Base-by-base conservation (phyloP, 306 rosid genomes). In the Aeschynomene evenia region DNA sequence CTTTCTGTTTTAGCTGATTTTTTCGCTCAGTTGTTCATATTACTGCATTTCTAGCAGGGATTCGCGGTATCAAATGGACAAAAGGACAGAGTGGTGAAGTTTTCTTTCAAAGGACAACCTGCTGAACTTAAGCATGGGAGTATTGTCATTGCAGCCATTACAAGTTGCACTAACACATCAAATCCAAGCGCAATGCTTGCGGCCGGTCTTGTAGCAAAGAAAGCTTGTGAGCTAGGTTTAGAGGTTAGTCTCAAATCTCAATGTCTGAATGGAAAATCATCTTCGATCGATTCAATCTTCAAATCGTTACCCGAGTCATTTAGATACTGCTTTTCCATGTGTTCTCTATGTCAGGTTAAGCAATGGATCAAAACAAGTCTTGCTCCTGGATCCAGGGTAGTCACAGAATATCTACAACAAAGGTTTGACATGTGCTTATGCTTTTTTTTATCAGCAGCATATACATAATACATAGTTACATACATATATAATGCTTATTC, bases 141-240 rank as follows among this genome's bases (percentile, higher is more conserved):
- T 83, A 81, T 86, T 40, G 97, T 91, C 4, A 88, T 91, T 16
- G 95, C 97, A 15, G 92, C 97, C 60, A 88, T 88, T 63, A 91
- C 92, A 66, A 91, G 97, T 69, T 90, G 95, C 75, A 90, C 96
- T 46, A 90, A 88, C 70, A 91, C 97, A 52, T 91, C 97, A 28
- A 91, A 91, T 66, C 97, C 97, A 6, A 88, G 92, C 46, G 92
- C 81, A 51, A 88, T 91, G 97, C 90, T 91, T 49, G 89, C 92
- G 64, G 92, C 96, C 71, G 96, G 87, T 53, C 83, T 90, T 67
- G 92, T 86, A 51, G 97, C 95, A 7, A 88, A 88, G 77, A 90
- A 88, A 75, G 97, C 97, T 40, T 80, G 88, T 70, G 90, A 88
- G 10, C 80, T 86, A 14, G 97, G 95, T 68, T 82, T 88, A 75